phyloP scores from a whole-genome alignment of 2,329 filamentous ascomycete species.

The Aphanocladium album region DNA sequence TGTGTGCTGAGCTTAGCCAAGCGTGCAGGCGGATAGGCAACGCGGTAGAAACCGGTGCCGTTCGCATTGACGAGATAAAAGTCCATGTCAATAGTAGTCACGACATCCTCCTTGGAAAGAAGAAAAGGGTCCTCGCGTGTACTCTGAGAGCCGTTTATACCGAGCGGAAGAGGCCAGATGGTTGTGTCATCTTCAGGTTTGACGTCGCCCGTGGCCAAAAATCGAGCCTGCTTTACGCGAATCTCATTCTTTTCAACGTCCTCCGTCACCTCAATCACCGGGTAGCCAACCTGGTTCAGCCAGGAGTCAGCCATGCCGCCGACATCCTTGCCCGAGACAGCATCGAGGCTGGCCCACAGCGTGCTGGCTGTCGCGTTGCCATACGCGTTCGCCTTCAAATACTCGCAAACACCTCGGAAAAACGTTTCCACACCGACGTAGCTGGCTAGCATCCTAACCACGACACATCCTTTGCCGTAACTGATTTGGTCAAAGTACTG shows the following conservation, averaged over 20 bases:
- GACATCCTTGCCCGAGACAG: constrained; percentile 83
- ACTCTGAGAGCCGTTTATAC: constrained; percentile 48
- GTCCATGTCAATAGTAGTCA: constrained; percentile 66
- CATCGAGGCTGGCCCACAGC: constrained; percentile 81
- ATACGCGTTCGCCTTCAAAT: constrained; percentile 83
- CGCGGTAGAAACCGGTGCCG: constrained; percentile 83
- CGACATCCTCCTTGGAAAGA: constrained; percentile 68
- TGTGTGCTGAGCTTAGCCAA: constrained; percentile 75
- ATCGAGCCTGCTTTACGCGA: constrained; percentile 77
- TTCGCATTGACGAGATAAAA: constrained; percentile 95
- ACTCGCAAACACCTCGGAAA: constrained; percentile 84
- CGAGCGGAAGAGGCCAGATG: constrained; percentile 91
- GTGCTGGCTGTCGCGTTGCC: constrained; percentile 87
- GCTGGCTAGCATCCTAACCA: constrained; percentile 90
- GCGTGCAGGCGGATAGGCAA: constrained; percentile 80
- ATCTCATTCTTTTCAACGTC: constrained; percentile 65
- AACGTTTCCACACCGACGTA: constrained; percentile 89
- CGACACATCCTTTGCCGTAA: constrained; percentile 92
- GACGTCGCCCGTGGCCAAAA: constrained; percentile 86
- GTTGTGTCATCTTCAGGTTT: constrained; percentile 87
- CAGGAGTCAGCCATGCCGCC: constrained; percentile 84
- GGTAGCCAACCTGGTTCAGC: constrained; percentile 94
- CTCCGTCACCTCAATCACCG: constrained; percentile 80
- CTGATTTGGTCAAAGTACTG: constrained; percentile 97
- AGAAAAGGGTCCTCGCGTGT: constrained; percentile 61